Evolutionary conservation across 805 yeast species (phyloP).

Genomic region (Candida tammaniensis): DNA sequence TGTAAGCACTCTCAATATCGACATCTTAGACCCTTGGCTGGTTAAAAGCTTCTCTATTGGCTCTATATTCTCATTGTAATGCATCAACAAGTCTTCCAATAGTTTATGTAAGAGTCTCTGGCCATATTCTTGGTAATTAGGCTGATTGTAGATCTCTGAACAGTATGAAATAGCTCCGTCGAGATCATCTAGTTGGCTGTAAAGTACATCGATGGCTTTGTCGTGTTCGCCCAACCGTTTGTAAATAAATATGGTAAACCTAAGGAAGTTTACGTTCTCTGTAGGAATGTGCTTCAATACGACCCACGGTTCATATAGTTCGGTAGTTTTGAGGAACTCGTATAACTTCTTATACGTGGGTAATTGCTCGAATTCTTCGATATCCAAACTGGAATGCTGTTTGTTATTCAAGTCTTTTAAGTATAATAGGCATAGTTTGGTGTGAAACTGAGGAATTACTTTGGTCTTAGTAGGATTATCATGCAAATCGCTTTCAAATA

Average conservation of each 20-base stretch:
- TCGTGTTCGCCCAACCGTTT: conserved; percentile 58
- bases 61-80: conserved; percentile 32
- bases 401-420: conserved; percentile 20
- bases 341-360: conserved; percentile 29
- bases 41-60: conserved; percentile 40
- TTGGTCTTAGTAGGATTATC: conserved; percentile 16
- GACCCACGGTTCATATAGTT: conserved; percentile 36
- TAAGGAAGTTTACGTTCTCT: conserved; percentile 29
- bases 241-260: conserved; percentile 56
- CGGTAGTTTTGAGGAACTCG: conserved; percentile 28
- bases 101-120: conserved; percentile 46
- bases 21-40: conserved; percentile 48
- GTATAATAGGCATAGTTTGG: conserved; percentile 33
- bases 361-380: conserved; percentile 11
- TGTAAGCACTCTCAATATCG: conserved; percentile 42
- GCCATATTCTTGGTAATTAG: conserved; percentile 39
- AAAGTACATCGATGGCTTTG: conserved; percentile 60
- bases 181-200: conserved; percentile 55
- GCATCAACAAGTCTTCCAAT: conserved; percentile 45
- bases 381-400: conserved; percentile 6
- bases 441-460: conserved; percentile 27
- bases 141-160: conserved; percentile 37
- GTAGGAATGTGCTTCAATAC: conserved; percentile 32
- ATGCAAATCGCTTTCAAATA: conserved; percentile 32
- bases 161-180: conserved; percentile 63